Evolutionary conservation across 2,329 filamentous ascomycete genomes (phyloP).

Genomic region (Magnaporthiopsis poae): DNA sequence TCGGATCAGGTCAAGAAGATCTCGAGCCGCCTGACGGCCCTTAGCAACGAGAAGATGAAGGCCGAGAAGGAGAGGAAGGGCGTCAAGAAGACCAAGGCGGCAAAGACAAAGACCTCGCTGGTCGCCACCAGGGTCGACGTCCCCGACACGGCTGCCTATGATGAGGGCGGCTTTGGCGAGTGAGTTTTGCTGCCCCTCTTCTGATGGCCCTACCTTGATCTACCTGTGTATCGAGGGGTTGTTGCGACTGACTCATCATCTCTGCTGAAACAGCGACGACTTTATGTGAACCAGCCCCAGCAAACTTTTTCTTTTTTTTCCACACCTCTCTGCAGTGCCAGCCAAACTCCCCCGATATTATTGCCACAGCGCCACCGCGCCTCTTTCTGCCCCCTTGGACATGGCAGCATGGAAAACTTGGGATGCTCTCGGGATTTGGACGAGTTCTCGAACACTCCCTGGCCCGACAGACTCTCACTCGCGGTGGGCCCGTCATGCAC

Average conservation of each 20-base stretch:
- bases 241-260: neutral
- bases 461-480: neutral
- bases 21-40: conserved; percentile 72
- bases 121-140: conserved; percentile 53
- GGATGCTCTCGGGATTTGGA: neutral
- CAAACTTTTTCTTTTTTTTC: neutral
- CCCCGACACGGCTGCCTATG: conserved; percentile 64
- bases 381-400: neutral
- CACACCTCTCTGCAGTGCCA: neutral
- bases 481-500: neutral
- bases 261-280: conserved; percentile 43
- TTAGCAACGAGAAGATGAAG: conserved; percentile 96
- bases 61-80: conserved; percentile 93
- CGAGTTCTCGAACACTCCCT: neutral
- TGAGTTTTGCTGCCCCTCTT: conserved; percentile 38
- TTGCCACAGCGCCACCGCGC: conserved; percentile 1
- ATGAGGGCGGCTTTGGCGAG: conserved; percentile 73
- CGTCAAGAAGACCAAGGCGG: conserved; percentile 92
- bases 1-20: conserved; percentile 97
- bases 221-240: neutral
- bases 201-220: neutral
- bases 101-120: conserved; percentile 84
- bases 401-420: neutral
- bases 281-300: conserved; percentile 51
- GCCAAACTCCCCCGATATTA: neutral